Conservation (phyloP, 2,329 filamentous ascomycete species). For the Fusarium sororula region DNA sequence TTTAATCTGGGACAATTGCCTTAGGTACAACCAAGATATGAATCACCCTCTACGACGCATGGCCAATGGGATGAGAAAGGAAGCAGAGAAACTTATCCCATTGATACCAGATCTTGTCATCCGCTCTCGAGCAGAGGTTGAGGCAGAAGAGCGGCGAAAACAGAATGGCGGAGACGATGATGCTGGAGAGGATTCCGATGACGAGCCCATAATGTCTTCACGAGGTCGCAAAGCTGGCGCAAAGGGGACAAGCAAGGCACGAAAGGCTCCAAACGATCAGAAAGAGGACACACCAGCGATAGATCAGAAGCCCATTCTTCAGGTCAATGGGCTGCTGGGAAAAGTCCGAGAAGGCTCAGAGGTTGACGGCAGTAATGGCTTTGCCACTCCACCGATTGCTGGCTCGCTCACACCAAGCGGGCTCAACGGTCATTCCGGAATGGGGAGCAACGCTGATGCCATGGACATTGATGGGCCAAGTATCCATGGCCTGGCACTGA, state of each 20-base stretch:
- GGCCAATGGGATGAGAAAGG: constrained; percentile 95
- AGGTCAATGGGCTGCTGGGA: constrained; percentile 70
- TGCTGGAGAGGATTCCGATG: constrained; percentile 89
- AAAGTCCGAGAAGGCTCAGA: constrained; percentile 80
- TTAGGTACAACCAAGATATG: constrained; percentile 93
- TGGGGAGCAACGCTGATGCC: constrained; percentile 79
- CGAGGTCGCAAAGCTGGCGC: constrained; percentile 85
- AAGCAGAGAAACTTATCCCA: constrained; percentile 95
- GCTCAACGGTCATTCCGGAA: constrained; percentile 71
- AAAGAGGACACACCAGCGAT: constrained; percentile 81
- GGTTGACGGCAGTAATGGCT: constrained; percentile 84
- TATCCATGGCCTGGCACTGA: constrained; percentile 70
- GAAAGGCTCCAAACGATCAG: constrained; percentile 76
- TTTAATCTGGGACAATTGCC: constrained; percentile 95
- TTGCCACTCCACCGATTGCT: constrained; percentile 80
- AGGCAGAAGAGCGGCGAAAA: constrained; percentile 85
- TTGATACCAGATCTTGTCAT: constrained; percentile 94
- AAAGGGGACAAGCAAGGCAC: constrained; percentile 79
- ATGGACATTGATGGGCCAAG: constrained; percentile 88
- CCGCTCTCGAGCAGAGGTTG: constrained; percentile 90
- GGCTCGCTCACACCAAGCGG: constrained; percentile 81
- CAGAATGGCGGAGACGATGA: constrained; percentile 87
- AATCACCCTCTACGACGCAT: constrained; percentile 89
- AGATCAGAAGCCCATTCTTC: constrained; percentile 77
- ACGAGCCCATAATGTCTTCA: constrained; percentile 98